phyloP scores from a whole-genome alignment of 2,329 filamentous ascomycete species.

The Aspergillus pseudoterreus region DNA sequence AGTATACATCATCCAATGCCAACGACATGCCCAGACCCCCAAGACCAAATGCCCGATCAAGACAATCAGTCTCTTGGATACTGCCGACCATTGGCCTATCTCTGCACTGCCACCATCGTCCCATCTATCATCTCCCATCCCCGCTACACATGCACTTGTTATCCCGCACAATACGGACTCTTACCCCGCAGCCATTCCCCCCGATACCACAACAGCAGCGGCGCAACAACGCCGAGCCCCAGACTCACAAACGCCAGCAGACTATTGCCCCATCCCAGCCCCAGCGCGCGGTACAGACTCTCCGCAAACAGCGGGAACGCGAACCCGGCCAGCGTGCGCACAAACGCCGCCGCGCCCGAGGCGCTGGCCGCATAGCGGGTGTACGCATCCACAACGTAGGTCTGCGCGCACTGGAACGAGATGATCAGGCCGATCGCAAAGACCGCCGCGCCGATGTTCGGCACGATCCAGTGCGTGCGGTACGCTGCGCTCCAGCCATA shows the following conservation, averaged over 20 bases:
- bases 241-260: conserved; percentile 33
- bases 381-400: conserved; percentile 34
- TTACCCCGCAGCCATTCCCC: conserved; percentile 40
- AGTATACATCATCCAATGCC: too few relatives aligned
- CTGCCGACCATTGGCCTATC: neutral
- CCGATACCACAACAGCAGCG: conserved; percentile 46
- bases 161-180: conserved; percentile 36
- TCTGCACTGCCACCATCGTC: neutral
- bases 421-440: conserved; percentile 44
- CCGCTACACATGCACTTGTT: too few relatives aligned
- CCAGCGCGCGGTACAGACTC: conserved; percentile 26
- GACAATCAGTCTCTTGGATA: neutral
- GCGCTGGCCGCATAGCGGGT: conserved; percentile 31
- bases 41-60: neutral
- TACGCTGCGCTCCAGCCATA: conserved; percentile 56
- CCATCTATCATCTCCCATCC: neutral
- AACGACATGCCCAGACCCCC: too few relatives aligned
- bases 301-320: conserved; percentile 34
- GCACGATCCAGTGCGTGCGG: conserved; percentile 51
- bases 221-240: conserved; percentile 39
- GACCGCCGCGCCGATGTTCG: conserved; percentile 48
- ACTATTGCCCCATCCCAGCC: conserved; percentile 32
- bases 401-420: conserved; percentile 32
- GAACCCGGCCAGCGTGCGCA: conserved; percentile 30
- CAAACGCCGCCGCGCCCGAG: conserved; percentile 21